phyloP scores from a whole-genome alignment of 495 filamentous ascomycete species.

The Platismatia glauca region DNA sequence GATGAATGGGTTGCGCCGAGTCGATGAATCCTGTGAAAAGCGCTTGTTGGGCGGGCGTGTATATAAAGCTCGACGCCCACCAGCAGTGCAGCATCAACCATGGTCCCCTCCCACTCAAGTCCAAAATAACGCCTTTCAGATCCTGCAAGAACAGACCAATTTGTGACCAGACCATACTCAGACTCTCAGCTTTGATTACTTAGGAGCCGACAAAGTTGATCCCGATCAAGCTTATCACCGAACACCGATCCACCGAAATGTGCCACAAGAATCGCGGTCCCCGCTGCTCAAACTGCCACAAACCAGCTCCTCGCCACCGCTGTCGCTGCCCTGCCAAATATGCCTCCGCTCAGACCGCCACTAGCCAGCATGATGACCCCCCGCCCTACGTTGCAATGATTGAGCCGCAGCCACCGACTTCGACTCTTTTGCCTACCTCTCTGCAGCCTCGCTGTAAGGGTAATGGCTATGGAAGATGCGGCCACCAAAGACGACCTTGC shows the following conservation, averaged over 20 bases:
- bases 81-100: too few species aligned
- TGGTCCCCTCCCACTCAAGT: too few species aligned
- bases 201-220: background rate
- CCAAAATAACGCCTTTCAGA: background rate
- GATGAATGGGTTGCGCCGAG: too few species aligned
- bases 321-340: constrained; percentile 2
- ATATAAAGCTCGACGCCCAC: too few species aligned
- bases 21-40: too few species aligned
- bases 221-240: background rate
- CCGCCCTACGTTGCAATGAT: background rate
- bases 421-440: background rate
- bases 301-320: background rate
- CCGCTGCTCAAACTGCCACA: background rate
- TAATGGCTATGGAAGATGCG: background rate
- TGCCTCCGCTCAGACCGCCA: background rate
- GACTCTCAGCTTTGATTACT: background rate
- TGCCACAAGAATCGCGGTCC: background rate
- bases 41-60: too few species aligned
- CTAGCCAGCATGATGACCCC: background rate
- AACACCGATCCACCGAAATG: background rate
- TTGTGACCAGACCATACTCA: background rate
- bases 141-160: background rate
- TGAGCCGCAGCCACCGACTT: background rate
- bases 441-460: background rate
- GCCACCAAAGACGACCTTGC: background rate